These are phyloP conservation scores for Actinidia chinensis DNA, from an alignment of 179 eudicot species.

Conservation along the genomic window DNA sequence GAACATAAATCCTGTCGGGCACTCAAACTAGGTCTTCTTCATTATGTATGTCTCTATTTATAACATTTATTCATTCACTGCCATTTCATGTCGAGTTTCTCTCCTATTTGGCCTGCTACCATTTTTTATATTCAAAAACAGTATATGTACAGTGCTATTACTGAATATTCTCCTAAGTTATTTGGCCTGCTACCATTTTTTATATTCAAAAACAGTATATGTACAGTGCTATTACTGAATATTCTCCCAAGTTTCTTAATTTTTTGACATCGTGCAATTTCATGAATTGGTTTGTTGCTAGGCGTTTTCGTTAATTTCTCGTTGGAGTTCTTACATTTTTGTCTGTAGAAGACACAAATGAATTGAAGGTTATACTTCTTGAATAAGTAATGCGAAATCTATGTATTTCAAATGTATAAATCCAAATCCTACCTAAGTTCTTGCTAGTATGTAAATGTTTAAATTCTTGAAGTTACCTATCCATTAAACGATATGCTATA, in stretches of 20 bases:
- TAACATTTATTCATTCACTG: neutral
- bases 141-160: neutral
- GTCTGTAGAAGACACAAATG: neutral
- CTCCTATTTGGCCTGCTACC: neutral
- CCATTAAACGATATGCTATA: conserved; percentile 20
- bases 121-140: neutral
- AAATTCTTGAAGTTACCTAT: neutral
- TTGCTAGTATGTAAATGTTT: neutral
- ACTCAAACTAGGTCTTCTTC: conserved; percentile 26
- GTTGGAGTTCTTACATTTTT: neutral
- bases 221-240: neutral
- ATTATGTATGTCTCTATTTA: neutral
- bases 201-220: neutral
- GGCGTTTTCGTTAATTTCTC: neutral
- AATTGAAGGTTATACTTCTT: too few relatives aligned
- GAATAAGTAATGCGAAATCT: too few relatives aligned
- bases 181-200: neutral
- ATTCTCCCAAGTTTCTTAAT: neutral
- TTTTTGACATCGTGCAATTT: neutral
- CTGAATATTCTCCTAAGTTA: neutral
- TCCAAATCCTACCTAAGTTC: neutral
- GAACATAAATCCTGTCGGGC: conserved; percentile 59
- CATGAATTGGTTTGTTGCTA: neutral
- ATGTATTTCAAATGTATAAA: too few relatives aligned
- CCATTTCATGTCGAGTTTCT: neutral